phyloP scores from a whole-genome alignment of 2,329 filamentous ascomycete genomes.

The Colletotrichum salicis region DNA sequence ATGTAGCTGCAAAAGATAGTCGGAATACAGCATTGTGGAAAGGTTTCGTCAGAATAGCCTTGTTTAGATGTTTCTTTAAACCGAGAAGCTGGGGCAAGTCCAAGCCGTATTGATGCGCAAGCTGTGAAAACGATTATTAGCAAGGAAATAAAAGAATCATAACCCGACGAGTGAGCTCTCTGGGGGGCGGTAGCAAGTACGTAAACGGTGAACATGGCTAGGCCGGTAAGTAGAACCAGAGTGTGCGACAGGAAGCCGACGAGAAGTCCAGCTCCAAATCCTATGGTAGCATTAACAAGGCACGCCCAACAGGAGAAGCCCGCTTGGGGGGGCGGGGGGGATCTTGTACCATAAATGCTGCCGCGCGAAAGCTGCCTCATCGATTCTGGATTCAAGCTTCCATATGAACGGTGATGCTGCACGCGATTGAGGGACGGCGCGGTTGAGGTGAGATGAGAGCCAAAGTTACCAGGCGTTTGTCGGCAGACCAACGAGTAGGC shows the following conservation, averaged over 20 bases:
- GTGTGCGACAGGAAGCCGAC: slow-evolving; percentile 78
- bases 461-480: slow-evolving; percentile 3
- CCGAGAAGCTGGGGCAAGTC: slow-evolving; percentile 45
- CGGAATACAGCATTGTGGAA: slow-evolving; percentile 32
- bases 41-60: slow-evolving; percentile 26
- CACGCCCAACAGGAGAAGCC: too few relatives aligned
- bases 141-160: background rate
- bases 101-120: slow-evolving; percentile 47
- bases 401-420: background rate
- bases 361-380: slow-evolving; percentile 34
- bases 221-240: slow-evolving; percentile 73
- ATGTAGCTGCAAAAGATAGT: slow-evolving; percentile 74
- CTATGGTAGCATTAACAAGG: slow-evolving; percentile 48
- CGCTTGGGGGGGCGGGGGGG: too few relatives aligned
- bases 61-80: slow-evolving; percentile 45
- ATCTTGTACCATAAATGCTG: slow-evolving; percentile 22
- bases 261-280: slow-evolving; percentile 71
- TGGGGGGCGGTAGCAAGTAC: slow-evolving; percentile 51
- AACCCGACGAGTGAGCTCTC: background rate
- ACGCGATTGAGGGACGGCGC: background rate
- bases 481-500: slow-evolving; percentile 12
- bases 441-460: background rate
- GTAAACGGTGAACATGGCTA: slow-evolving; percentile 72
- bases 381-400: slow-evolving; percentile 18
- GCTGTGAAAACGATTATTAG: slow-evolving; percentile 36